Evolutionary conservation across 805 yeast genomes (phyloP).

Genomic region (Candida orba): DNA sequence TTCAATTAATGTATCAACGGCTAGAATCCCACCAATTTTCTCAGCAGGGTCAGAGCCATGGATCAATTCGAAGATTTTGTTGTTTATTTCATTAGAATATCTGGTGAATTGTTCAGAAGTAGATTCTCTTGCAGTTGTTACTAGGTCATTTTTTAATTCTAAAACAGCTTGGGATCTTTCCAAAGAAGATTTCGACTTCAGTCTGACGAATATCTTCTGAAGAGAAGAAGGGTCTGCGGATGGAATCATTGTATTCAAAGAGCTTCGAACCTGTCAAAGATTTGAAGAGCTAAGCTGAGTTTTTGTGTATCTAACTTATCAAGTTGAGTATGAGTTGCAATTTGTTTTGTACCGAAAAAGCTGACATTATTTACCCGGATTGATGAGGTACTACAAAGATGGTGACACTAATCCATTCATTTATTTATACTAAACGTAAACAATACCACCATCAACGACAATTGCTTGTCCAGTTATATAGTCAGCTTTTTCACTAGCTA

Average conservation of each 20-base stretch:
- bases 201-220: slow-evolving; percentile 29
- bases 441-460: slow-evolving; percentile 32
- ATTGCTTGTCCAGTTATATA: slow-evolving; percentile 31
- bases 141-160: slow-evolving; percentile 63
- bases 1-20: slow-evolving; percentile 81
- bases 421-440: slow-evolving; percentile 3
- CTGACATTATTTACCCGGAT: too few relatives aligned
- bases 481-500: slow-evolving; percentile 29
- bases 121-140: slow-evolving; percentile 69
- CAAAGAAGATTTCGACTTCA: slow-evolving; percentile 28
- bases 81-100: slow-evolving; percentile 79
- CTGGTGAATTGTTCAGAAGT: slow-evolving; percentile 76
- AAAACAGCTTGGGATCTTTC: slow-evolving; percentile 48
- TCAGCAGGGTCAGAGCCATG: slow-evolving; percentile 66
- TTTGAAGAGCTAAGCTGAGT: neutral
- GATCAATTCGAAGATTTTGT: slow-evolving; percentile 76
- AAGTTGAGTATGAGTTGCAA: too few relatives aligned
- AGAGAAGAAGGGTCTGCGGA: slow-evolving; percentile 24
- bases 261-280: neutral
- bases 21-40: slow-evolving; percentile 84
- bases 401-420: neutral
- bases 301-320: too few relatives aligned
- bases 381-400: neutral
- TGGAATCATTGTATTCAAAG: slow-evolving; percentile 1
- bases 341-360: too few relatives aligned